Evolutionary conservation across 257 asterid genomes (phyloP).

Genomic region (Salvia miltiorrhiza): DNA sequence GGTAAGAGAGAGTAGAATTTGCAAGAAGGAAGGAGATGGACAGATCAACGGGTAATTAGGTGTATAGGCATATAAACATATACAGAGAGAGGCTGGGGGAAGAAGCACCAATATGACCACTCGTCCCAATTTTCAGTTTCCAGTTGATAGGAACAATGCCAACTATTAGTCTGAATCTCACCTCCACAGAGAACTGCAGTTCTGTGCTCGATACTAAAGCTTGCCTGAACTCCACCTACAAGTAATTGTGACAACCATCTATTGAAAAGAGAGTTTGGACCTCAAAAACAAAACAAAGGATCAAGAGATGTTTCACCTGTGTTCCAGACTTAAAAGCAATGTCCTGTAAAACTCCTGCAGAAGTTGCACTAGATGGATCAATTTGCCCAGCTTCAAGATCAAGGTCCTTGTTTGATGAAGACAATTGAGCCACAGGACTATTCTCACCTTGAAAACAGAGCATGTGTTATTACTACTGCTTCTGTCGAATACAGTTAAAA

Average conservation of each 20-base stretch:
- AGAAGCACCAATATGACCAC: not conserved
- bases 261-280: slow-evolving; percentile 18
- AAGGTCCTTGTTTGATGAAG: slow-evolving; percentile 51
- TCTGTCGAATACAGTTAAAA: slow-evolving; percentile 7
- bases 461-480: not conserved
- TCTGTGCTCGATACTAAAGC: slow-evolving; percentile 47
- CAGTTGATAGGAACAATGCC: not conserved
- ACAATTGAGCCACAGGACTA: slow-evolving; percentile 44
- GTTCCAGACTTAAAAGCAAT: slow-evolving; percentile 86
- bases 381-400: slow-evolving; percentile 79
- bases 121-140: slow-evolving; percentile 2
- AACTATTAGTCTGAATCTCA: slow-evolving; percentile 26
- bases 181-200: slow-evolving; percentile 80
- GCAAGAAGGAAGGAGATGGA: slow-evolving; percentile 1
- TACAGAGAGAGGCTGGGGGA: not conserved
- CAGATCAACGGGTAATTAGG: not conserved
- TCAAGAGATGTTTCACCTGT: slow-evolving; percentile 44
- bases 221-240: slow-evolving; percentile 80
- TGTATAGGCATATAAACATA: not conserved
- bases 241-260: slow-evolving; percentile 32
- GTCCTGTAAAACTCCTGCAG: slow-evolving; percentile 64
- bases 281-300: not conserved
- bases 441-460: slow-evolving; percentile 52
- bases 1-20: not conserved
- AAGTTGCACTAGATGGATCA: slow-evolving; percentile 56